These are phyloP conservation scores for Talaromyces rugulosus DNA, from an alignment of 2,329 filamentous ascomycete species.

Conservation along the genomic window DNA sequence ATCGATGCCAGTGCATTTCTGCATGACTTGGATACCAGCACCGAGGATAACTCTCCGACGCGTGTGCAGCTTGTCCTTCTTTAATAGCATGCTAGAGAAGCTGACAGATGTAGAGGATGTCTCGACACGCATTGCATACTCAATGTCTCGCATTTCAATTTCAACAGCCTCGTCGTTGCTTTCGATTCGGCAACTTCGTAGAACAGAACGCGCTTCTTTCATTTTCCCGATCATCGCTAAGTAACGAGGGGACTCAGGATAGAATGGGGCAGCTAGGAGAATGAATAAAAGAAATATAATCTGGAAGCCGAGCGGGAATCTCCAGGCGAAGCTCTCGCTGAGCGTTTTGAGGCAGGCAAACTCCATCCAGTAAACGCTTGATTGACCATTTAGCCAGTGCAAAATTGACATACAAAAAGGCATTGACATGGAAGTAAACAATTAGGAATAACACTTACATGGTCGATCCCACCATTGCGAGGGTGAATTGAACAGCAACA, in stretches of 20 bases:
- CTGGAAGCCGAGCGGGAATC: slow-evolving; percentile 59
- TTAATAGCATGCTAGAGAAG: slow-evolving; percentile 34
- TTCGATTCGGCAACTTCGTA: slow-evolving; percentile 31
- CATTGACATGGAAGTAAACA: not conserved
- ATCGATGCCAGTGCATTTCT: slow-evolving; percentile 46
- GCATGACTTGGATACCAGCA: slow-evolving; percentile 47
- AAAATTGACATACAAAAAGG: not conserved
- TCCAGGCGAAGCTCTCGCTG: slow-evolving; percentile 45
- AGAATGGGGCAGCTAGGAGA: slow-evolving; percentile 27
- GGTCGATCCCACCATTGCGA: slow-evolving; percentile 16
- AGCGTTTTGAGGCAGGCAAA: slow-evolving; percentile 23
- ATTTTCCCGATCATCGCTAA: slow-evolving; percentile 34
- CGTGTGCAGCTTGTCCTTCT: slow-evolving; percentile 36
- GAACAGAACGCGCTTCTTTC: slow-evolving; percentile 29
- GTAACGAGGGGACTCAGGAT: slow-evolving; percentile 34
- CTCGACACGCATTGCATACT: slow-evolving; percentile 35
- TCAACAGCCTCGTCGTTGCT: slow-evolving; percentile 31
- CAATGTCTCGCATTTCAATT: slow-evolving; percentile 40
- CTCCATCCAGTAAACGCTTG: slow-evolving; percentile 27
- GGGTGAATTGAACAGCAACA: slow-evolving; percentile 23
- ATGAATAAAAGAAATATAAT: slow-evolving; percentile 53
- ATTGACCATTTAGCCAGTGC: not conserved
- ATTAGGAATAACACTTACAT: slow-evolving; percentile 7
- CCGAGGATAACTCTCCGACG: slow-evolving; percentile 46
- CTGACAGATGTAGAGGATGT: slow-evolving; percentile 30